Base-by-base conservation (phyloP, 2,329 filamentous ascomycete genomes). In the Colletotrichum lupini region DNA sequence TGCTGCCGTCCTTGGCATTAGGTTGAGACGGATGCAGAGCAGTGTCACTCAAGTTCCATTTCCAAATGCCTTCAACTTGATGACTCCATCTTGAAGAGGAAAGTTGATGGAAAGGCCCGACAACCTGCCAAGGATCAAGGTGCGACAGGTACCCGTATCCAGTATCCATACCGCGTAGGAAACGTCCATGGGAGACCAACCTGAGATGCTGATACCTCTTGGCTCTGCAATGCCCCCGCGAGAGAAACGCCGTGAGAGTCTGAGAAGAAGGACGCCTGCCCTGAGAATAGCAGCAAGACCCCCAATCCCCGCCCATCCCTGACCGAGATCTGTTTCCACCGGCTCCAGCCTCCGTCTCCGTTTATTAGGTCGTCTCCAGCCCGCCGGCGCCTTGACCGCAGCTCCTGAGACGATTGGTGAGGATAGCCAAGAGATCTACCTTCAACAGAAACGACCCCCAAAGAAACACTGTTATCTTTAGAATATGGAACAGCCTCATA, bases 191-290 rank as follows among this genome's bases (percentile, higher is more conserved):
- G 26, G 60, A 62, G n/a, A 30, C 49, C 67, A 69, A 64, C 66
- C 60, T 55, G 70, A 60, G 60, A 60, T 73, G 70, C 24, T 70
- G 70, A 64, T 69, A 70, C 70, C 49, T 69, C 59, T 73, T 73
- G 70, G 70, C 59, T 60, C 69, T 37, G 66, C 66, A 69, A 70
- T 70, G 66, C 59, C 66, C 68, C 66, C 60, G 42, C 46, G 59
- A 68, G 56, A 64, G 28, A 57, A 61, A 53, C 37, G 37, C 37
- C 42, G 46, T 35, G 61, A 56, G 8, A 53, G 28, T 22, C 61
- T 49, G 46, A 64, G 28, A 12, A 46, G 35, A 22, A 19, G 24
- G 53, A 22, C 49, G 28, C 26, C 37, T 32, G 42, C 26, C 65
- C 60, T 60, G 59, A 64, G 59, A 73, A 69, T 64, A 69, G 37